Evolutionary conservation across 2,329 filamentous ascomycete species (phyloP).

Genomic region (Botryotinia calthae): DNA sequence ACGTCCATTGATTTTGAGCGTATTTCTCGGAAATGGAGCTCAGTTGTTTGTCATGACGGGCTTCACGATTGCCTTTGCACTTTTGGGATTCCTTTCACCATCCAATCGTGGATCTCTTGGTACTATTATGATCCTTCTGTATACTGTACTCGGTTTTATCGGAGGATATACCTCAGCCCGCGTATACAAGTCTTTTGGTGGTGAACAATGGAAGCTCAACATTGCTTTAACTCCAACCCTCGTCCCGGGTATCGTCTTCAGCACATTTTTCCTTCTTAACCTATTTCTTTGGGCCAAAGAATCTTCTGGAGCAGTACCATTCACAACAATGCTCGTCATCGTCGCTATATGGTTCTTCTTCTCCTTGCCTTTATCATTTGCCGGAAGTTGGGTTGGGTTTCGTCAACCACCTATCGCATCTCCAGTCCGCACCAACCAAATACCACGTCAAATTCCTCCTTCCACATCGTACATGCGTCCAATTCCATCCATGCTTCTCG

Average conservation of each 20-base stretch:
- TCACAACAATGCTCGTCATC: conserved; percentile 94
- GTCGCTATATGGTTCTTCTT: conserved; percentile 96
- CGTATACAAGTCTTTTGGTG: conserved; percentile 91
- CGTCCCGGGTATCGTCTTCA: conserved; percentile 83
- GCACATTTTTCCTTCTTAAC: conserved; percentile 87
- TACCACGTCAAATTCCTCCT: conserved; percentile 91
- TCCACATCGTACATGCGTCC: conserved; percentile 79
- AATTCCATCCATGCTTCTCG: conserved; percentile 85
- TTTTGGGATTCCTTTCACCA: conserved; percentile 91
- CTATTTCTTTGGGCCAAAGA: conserved; percentile 93
- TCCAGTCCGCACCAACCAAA: conserved; percentile 94
- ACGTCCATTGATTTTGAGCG: conserved; percentile 77
- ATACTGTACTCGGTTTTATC: conserved; percentile 88
- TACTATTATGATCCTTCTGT: conserved; percentile 89
- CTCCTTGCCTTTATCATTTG: conserved; percentile 85
- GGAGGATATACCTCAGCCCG: conserved; percentile 87
- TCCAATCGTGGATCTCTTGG: conserved; percentile 93
- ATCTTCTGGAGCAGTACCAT: conserved; percentile 90
- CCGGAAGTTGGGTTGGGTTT: conserved; percentile 92
- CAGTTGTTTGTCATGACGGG: conserved; percentile 98
- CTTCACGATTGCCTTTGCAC: conserved; percentile 87
- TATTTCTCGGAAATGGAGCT: conserved; percentile 88
- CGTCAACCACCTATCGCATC: conserved; percentile 67
- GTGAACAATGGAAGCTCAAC: conserved; percentile 92
- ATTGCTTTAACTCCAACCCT: conserved; percentile 84